Percentiles rank a stretch among this genome's conserved stretches.
These are phyloP conservation scores for Baudoinia panamericana DNA, from an alignment of 495 filamentous ascomycete species.

Conservation along the genomic window DNA sequence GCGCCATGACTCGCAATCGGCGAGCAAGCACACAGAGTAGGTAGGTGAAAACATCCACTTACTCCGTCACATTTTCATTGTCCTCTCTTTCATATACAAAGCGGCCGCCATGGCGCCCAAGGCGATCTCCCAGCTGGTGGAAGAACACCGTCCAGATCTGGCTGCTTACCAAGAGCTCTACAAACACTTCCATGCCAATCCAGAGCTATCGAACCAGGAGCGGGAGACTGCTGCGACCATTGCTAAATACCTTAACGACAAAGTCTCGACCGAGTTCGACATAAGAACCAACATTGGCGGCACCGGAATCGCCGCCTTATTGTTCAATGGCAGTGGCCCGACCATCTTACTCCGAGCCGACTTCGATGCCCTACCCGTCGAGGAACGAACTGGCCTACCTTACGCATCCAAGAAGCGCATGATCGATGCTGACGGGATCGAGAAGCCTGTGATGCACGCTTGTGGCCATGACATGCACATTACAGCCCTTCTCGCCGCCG, in stretches of 20 bases:
- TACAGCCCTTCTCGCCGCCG: conserved; percentile 37
- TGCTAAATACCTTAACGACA: conserved; percentile 25
- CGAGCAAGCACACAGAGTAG: too few relatives aligned
- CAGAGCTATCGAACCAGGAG: conserved; percentile 45
- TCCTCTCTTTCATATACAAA: not conserved
- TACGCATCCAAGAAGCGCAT: conserved; percentile 40
- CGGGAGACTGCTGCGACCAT: conserved; percentile 34
- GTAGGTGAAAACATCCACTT: too few relatives aligned
- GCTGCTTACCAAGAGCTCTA: conserved; percentile 40
- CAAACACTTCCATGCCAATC: conserved; percentile 43
- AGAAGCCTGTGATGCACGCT: conserved; percentile 48
- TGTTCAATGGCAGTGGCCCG: conserved; percentile 42
- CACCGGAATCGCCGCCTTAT: conserved; percentile 41
- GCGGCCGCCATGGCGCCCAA: conserved; percentile 15
- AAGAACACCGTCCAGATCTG: conserved; percentile 24
- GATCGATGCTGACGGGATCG: conserved; percentile 32
- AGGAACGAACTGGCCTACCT: conserved; percentile 41
- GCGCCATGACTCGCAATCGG: too few relatives aligned
- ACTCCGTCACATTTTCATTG: not conserved
- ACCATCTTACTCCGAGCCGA: conserved; percentile 47
- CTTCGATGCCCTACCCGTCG: conserved; percentile 48
- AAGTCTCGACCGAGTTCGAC: conserved; percentile 29
- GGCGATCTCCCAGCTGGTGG: conserved; percentile 14
- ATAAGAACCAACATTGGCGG: conserved; percentile 42
- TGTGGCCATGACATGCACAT: conserved; percentile 58